Evolutionary conservation across 2,329 filamentous ascomycete genomes (phyloP).

Genomic region (Colletotrichum limetticola): DNA sequence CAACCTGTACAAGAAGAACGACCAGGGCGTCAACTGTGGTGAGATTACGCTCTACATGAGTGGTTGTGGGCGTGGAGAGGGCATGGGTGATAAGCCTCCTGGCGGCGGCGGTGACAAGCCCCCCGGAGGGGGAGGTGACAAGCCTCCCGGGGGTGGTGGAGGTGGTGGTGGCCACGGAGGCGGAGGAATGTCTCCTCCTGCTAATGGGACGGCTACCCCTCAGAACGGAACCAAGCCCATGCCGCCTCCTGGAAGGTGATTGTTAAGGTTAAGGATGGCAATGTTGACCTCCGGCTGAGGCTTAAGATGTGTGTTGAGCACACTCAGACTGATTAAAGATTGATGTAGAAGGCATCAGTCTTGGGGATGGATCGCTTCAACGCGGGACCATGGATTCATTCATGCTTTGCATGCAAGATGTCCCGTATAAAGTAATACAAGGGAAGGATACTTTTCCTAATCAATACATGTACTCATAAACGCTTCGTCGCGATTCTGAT

Average conservation of each 20-base stretch:
- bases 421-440: background rate
- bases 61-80: background rate
- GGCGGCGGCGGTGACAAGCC: background rate
- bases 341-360: background rate
- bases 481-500: background rate
- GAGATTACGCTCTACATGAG: slow-evolving; percentile 53
- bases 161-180: background rate
- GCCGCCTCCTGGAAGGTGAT: background rate
- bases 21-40: slow-evolving; percentile 55
- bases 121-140: background rate
- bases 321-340: background rate
- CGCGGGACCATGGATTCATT: background rate
- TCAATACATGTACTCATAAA: background rate
- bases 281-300: too few species aligned
- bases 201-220: background rate
- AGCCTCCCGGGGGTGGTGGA: background rate
- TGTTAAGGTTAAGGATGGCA: background rate
- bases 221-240: background rate
- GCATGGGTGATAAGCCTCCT: background rate
- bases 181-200: background rate
- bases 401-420: background rate
- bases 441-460: background rate
- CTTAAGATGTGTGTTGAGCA: background rate
- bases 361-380: background rate
- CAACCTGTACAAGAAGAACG: slow-evolving; percentile 63